Evolutionary conservation across 192 early-diverging fungal genomes (phyloP).

Genomic region (Blastocladiella britannica): DNA sequence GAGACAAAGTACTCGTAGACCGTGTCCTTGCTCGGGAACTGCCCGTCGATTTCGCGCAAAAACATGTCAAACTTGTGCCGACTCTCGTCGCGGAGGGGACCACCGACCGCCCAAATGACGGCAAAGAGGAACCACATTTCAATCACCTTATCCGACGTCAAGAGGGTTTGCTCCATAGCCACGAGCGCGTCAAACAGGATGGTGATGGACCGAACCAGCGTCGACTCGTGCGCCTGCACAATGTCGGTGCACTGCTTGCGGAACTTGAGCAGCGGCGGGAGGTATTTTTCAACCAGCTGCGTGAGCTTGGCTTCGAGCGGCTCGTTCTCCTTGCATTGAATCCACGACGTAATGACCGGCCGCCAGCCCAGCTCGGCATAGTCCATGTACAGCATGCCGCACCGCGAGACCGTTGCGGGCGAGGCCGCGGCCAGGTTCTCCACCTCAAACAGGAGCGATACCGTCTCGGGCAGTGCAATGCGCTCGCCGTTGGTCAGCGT

Average conservation of each 20-base stretch:
- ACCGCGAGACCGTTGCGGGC: slow-evolving; percentile 90
- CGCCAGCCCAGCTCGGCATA: slow-evolving; percentile 37
- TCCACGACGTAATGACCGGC: slow-evolving; percentile 22
- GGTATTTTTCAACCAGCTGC: slow-evolving; percentile 26
- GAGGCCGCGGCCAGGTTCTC: slow-evolving; percentile 93
- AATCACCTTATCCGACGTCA: slow-evolving; percentile 50
- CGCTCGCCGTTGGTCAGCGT: slow-evolving; percentile 98
- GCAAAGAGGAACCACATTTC: slow-evolving; percentile 63
- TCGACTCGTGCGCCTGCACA: slow-evolving; percentile 45
- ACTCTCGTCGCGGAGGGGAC: slow-evolving; percentile 86
- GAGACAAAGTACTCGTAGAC: slow-evolving; percentile 82
- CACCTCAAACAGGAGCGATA: slow-evolving; percentile 97
- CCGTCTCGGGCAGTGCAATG: slow-evolving; percentile 76
- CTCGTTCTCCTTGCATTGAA: slow-evolving; percentile 20
- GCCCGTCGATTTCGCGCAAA: slow-evolving; percentile 57
- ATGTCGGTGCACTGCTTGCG: slow-evolving; percentile 65
- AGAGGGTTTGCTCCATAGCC: slow-evolving; percentile 74
- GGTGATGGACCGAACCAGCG: slow-evolving; percentile 58
- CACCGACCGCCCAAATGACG: slow-evolving; percentile 58
- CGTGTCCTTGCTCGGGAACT: slow-evolving; percentile 14
- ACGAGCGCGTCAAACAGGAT: slow-evolving; percentile 23
- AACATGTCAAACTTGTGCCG: slow-evolving; percentile 40
- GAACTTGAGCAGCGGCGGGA: slow-evolving; percentile 61
- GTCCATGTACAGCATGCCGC: slow-evolving; percentile 84
- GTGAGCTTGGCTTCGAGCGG: slow-evolving; percentile 13